These are phyloP conservation scores for Leccinum subtestaceum DNA, from an alignment of 768 basidiomycete species.

Conservation along the genomic window DNA sequence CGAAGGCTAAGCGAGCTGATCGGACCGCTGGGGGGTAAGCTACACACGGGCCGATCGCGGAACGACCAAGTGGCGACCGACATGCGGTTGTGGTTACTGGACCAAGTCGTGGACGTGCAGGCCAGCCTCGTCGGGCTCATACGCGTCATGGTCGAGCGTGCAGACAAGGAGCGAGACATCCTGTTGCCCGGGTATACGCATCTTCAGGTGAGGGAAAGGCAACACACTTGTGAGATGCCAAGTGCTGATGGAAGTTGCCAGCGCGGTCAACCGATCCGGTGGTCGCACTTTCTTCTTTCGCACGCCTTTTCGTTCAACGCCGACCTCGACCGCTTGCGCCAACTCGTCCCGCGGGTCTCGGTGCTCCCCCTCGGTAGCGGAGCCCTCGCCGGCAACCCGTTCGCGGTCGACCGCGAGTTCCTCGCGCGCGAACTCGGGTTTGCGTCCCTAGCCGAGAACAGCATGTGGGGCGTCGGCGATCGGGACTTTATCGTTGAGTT, in stretches of 20 bases:
- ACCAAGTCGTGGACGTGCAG: conserved; percentile 68
- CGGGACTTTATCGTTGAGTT: conserved; percentile 97
- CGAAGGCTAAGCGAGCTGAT: conserved; percentile 91
- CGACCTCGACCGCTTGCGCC: conserved; percentile 81
- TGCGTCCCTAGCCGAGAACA: conserved; percentile 86
- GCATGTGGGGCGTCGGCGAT: conserved; percentile 94
- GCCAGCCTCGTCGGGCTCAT: conserved; percentile 72
- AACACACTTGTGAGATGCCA: background rate
- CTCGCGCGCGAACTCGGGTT: conserved; percentile 90
- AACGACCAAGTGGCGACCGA: conserved; percentile 99
- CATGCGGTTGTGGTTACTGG: conserved; percentile 93
- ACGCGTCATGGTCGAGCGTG: conserved; percentile 85
- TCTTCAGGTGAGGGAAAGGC: conserved; percentile 63
- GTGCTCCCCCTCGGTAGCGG: conserved; percentile 93
- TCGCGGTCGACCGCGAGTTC: conserved; percentile 89
- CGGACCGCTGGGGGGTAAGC: conserved; percentile 88
- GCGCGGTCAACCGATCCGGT: conserved; percentile 98
- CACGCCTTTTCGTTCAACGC: conserved; percentile 92
- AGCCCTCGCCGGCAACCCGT: conserved; percentile 95
- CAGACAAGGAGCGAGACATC: conserved; percentile 89
- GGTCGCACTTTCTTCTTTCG: conserved; percentile 95
- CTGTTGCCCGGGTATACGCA: conserved; percentile 97
- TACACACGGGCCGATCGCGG: conserved; percentile 94
- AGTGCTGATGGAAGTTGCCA: conserved; percentile 49
- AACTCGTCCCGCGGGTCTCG: conserved; percentile 86